Evolutionary conservation across 2,329 filamentous ascomycete species (phyloP).

Genomic region (Beauveria bassiana): DNA sequence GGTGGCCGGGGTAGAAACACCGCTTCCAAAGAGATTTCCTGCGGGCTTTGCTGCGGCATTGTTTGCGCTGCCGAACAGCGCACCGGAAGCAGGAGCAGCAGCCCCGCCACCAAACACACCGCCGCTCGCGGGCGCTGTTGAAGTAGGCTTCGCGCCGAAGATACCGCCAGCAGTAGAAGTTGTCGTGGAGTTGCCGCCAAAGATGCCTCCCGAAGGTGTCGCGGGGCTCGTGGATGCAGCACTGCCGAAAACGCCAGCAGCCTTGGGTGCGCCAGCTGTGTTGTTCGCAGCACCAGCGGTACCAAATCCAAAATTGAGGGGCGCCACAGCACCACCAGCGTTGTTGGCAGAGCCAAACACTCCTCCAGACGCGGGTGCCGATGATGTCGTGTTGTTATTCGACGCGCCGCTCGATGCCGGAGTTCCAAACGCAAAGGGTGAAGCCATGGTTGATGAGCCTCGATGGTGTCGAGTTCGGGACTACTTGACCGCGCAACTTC

Average conservation of each 20-base stretch:
- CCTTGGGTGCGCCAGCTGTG: slow-evolving; percentile 2
- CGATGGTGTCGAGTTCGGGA: neutral
- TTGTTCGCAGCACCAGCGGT: slow-evolving; percentile 3
- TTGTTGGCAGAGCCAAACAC: slow-evolving; percentile 17
- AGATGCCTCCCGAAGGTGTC: slow-evolving; percentile 18
- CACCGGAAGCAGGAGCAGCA: slow-evolving; percentile 30
- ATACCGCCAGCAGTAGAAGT: slow-evolving; percentile 7
- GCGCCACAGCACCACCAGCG: slow-evolving; percentile 15
- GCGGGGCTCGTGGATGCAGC: slow-evolving; percentile 11
- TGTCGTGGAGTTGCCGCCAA: slow-evolving; percentile 13
- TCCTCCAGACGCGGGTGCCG: slow-evolving; percentile 30
- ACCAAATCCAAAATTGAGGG: slow-evolving; percentile 26
- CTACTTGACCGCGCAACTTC: neutral
- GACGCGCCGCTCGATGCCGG: slow-evolving; percentile 26
- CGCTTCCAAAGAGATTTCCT: slow-evolving; percentile 17
- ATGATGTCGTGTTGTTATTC: slow-evolving; percentile 24
- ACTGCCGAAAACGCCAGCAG: slow-evolving; percentile 5
- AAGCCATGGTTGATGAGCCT: slow-evolving; percentile 22
- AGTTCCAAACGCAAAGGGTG: slow-evolving; percentile 32
- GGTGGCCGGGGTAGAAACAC: slow-evolving; percentile 17
- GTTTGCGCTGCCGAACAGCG: slow-evolving; percentile 31
- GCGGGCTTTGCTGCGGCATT: slow-evolving; percentile 20
- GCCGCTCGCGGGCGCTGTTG: slow-evolving; percentile 21
- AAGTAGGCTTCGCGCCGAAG: slow-evolving; percentile 16
- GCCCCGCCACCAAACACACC: slow-evolving; percentile 32